Evolutionary conservation across 208 protist genomes (phyloP), one percentile per base, ranked within the genome.

Genomic region (Kentomonas sorsogonicus): DNA sequence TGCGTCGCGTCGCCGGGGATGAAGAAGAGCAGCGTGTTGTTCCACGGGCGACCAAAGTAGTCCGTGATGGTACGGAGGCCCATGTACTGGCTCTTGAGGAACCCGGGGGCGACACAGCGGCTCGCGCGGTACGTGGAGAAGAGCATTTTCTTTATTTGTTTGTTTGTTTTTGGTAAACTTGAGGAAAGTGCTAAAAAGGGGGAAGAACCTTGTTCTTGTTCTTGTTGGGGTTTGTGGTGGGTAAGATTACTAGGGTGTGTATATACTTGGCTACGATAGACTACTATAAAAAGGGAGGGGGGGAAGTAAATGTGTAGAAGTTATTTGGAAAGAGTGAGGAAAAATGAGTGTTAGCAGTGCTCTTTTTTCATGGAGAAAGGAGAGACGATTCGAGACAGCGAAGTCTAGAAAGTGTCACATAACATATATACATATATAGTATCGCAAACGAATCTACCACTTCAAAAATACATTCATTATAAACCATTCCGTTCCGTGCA

Each of bases 41-140:
- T 87, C 85, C 88, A 95, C 29, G 73, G 60, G 53, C 88, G 88
- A 62, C 85, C 72, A 60, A 81, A 89, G 69, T 88, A 91, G 52
- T 95, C 88, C 6, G 65, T 58, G 60, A 92, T 50, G n/a, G 83
- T 79, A 23, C 88, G 84, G 15, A 82, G 68, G 41, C 69, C 57
- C 67, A 91, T 81, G 10, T 91, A 80, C 20, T 69, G 83, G 18
- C 60, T 63, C 39, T 75, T 74, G 44, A 95, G 68, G 53, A 92
- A 90, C 23, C 68, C 77, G 47, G 52, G 64, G 11, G 74, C 73
- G 22, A 92, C 75, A 27, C 90, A 57, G 47, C 83, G 69, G 52
- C 72, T 80, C 77, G 71, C 86, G 54, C 78, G 71, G 72, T 93
- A 95, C 23, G 88, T 87, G 30, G 75, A 88, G 44, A 95, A 74